A percentile compares a stretch with the other conserved stretches of the same genome.
These are phyloP conservation scores for Phytophthora sansomeana DNA, from an alignment of 352 stramenopile genomes.

Conservation along the genomic window DNA sequence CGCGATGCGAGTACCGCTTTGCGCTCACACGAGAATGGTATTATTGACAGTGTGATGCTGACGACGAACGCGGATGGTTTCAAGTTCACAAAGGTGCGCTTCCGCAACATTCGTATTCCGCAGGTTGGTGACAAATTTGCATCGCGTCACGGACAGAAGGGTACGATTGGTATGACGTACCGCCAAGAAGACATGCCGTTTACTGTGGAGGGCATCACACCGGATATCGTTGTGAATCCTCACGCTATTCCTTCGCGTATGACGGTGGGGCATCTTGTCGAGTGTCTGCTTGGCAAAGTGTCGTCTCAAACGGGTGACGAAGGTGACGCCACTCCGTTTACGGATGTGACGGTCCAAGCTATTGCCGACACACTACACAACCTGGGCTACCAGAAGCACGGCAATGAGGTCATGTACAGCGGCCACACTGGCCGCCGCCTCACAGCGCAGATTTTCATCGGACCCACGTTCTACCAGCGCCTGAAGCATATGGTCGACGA, in stretches of 20 bases:
- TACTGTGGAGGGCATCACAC: conserved; percentile 98
- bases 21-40: conserved; percentile 98
- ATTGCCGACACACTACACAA: conserved; percentile 95
- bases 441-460: conserved; percentile 98
- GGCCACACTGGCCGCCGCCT: conserved; percentile 98
- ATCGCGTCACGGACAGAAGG: conserved; percentile 91
- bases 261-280: conserved; percentile 99
- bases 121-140: conserved; percentile 99
- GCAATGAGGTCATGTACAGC: conserved; percentile 99
- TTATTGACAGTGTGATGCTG: conserved; percentile 99
- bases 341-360: conserved; percentile 97
- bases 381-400: conserved; percentile 98
- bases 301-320: conserved; percentile 97
- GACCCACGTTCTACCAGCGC: conserved; percentile 99
- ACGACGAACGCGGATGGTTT: conserved; percentile 98
- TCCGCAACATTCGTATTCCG: conserved; percentile 98
- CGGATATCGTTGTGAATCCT: conserved; percentile 99
- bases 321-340: conserved; percentile 99
- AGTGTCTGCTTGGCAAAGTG: conserved; percentile 99
- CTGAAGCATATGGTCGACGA: conserved; percentile 99
- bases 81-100: conserved; percentile 98
- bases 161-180: conserved; percentile 99
- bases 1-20: conserved; percentile 97
- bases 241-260: conserved; percentile 99
- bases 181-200: conserved; percentile 99